Base-by-base conservation (phyloP, 495 filamentous ascomycete species). In the Penicillium daleae region DNA sequence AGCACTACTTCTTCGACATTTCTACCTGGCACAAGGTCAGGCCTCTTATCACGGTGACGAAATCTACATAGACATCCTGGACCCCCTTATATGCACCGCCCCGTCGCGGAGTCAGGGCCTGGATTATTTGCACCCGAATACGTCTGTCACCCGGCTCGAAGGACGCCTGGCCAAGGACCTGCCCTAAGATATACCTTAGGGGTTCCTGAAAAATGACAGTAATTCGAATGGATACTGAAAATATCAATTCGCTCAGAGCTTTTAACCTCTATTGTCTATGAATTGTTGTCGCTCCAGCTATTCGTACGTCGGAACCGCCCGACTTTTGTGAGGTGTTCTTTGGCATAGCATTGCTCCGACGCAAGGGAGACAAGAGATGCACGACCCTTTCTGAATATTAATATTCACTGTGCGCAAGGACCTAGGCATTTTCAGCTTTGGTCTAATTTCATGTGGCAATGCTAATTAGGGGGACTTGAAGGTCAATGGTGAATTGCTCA, bases 281-380 rank as follows among this genome's bases (percentile, higher is more conserved):
- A 61, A 60, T 65, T 64, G 61, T 62, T 33, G 57, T n/a, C 51
- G 26, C 26, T 56, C 44, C 49, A 26, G 53, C 54, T 22, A 15
- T 15, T 48, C 27, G 42, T 51, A 31, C 44, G 33, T 35, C 42
- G 27, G 31, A 26, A 29, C 52, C 56, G 46, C 39, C 55, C 33
- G 52, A 53, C 12, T 33, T 46, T 59, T 66, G 56, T 66, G 59
- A 65, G 44, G 33, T 61, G 49, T 63, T 60, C 21, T 39, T 61
- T 52, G 13, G 57, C 40, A 10, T 39, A 56, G 52, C 70, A 72
- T 72, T 60, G 52, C 65, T 70, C 67, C 62, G 67, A 72, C 56
- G 70, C 70, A 72, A 72, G 70, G 70, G 70, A 65, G 60, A 31
- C 29, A 7, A 31, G 29, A 55, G 65, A 62, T 59, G 57, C 46